phyloP scores from a whole-genome alignment of 2,329 filamentous ascomycete genomes.

The Ascosphaera apis region DNA sequence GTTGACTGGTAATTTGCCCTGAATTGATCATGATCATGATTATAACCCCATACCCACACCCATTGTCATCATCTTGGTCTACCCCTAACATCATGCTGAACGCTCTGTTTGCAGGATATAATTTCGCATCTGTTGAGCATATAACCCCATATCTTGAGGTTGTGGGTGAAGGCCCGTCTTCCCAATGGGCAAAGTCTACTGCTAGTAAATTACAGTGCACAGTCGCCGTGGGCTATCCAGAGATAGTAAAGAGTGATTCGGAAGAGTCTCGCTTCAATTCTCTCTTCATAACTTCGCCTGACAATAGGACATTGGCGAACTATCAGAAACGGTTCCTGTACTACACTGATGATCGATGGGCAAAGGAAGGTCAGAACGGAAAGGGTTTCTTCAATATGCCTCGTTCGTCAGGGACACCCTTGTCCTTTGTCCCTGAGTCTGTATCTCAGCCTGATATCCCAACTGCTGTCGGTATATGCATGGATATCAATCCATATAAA shows the following conservation, averaged over 20 bases:
- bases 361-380: slow-evolving; percentile 21
- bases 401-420: no score
- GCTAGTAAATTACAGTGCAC: slow-evolving; percentile 32
- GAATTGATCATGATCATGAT: not conserved
- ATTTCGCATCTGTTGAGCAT: slow-evolving; percentile 33
- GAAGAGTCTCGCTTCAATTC: slow-evolving; percentile 27
- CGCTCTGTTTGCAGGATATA: slow-evolving; percentile 28
- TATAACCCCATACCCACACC: not conserved
- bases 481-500: slow-evolving; percentile 38
- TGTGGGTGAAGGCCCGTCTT: slow-evolving; percentile 30
- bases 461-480: slow-evolving; percentile 26
- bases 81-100: not conserved
- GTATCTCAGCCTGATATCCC: slow-evolving; percentile 9
- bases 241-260: slow-evolving; percentile 15
- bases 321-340: slow-evolving; percentile 44
- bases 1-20: slow-evolving; percentile 26
- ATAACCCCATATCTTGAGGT: slow-evolving; percentile 37
- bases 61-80: not conserved
- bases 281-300: slow-evolving; percentile 31
- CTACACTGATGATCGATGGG: slow-evolving; percentile 44
- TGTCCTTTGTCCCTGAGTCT: no score
- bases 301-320: slow-evolving; percentile 31
- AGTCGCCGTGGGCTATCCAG: slow-evolving; percentile 42
- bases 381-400: slow-evolving; percentile 12
- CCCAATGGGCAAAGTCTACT: slow-evolving; percentile 33